A percentile compares a stretch with the other conserved stretches of the same genome.
Evolutionary conservation across 495 filamentous ascomycete genomes (phyloP).

Genomic region (Xylaria castorea): DNA sequence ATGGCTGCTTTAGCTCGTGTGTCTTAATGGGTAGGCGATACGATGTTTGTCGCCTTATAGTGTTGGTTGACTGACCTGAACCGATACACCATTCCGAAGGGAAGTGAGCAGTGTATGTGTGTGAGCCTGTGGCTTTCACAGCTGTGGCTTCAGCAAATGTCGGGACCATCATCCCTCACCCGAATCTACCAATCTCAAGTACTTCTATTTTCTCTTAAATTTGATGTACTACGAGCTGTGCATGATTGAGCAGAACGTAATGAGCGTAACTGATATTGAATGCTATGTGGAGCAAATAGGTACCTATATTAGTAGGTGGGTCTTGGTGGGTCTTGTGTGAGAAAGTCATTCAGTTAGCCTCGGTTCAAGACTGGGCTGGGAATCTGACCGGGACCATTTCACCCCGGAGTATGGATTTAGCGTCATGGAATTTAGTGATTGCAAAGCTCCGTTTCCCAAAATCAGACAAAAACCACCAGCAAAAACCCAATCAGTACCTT

Average conservation of each 20-base stretch:
- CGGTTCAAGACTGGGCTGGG: neutral
- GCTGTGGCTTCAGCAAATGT: conserved; percentile 66
- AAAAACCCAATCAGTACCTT: neutral
- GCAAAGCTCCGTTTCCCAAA: neutral
- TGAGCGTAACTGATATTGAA: neutral
- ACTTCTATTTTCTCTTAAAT: neutral
- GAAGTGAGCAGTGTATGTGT: conserved; percentile 67
- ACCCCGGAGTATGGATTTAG: too few relatives aligned
- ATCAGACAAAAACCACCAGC: neutral
- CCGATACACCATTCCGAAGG: conserved; percentile 76
- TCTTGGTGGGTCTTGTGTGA: neutral
- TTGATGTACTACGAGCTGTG: neutral
- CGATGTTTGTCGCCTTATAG: neutral
- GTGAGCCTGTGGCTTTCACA: conserved; percentile 58
- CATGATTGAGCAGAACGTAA: neutral
- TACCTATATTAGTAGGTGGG: neutral
- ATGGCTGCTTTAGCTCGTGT: conserved; percentile 13
- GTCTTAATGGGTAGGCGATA: neutral
- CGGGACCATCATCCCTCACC: conserved; percentile 29
- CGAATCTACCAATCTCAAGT: neutral
- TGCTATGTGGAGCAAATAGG: neutral
- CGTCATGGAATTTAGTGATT: neutral
- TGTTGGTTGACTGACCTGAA: conserved; percentile 53
- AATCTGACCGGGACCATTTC: too few relatives aligned
- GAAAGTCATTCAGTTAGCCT: neutral